These are phyloP conservation scores for Lentinula sp. DNA, from an alignment of 768 basidiomycete species.

Conservation along the genomic window DNA sequence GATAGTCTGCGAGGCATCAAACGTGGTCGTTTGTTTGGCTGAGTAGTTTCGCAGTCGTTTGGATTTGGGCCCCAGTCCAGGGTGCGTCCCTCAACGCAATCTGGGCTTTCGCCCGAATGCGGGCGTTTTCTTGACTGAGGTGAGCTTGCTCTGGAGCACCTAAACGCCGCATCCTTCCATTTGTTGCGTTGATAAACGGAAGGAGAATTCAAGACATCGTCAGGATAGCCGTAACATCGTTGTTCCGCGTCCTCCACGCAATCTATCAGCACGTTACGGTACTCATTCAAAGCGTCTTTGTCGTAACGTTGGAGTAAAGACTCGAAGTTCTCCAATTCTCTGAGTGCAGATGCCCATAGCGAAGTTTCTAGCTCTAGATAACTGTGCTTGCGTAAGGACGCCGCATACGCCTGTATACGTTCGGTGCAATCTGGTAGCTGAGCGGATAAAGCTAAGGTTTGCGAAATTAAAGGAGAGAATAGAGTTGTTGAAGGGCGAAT, in stretches of 20 bases:
- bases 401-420: constrained; percentile 6
- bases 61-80: neutral
- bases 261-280: constrained; percentile 36
- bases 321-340: constrained; percentile 33
- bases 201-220: constrained; percentile 3
- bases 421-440: constrained; percentile 1
- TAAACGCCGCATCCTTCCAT: constrained; percentile 40
- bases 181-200: constrained; percentile 12
- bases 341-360: constrained; percentile 45
- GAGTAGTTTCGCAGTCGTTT: neutral
- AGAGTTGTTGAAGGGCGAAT: constrained; percentile 19
- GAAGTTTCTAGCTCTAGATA: constrained; percentile 42
- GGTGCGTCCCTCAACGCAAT: neutral
- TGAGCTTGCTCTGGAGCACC: constrained; percentile 26
- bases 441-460: neutral
- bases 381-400: constrained; percentile 23
- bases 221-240: constrained; percentile 31
- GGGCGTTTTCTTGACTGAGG: neutral
- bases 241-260: constrained; percentile 46
- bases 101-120: constrained; percentile 15
- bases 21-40: constrained; percentile 7
- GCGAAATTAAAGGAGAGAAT: constrained; percentile 14
- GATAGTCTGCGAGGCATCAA: constrained; percentile 11
- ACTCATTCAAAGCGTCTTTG: constrained; percentile 20
- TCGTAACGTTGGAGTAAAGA: constrained; percentile 16